Percentiles rank a stretch among this genome's conserved stretches.
phyloP scores from a whole-genome alignment of 169 alveolate species.

The Cryptosporidium muris region DNA sequence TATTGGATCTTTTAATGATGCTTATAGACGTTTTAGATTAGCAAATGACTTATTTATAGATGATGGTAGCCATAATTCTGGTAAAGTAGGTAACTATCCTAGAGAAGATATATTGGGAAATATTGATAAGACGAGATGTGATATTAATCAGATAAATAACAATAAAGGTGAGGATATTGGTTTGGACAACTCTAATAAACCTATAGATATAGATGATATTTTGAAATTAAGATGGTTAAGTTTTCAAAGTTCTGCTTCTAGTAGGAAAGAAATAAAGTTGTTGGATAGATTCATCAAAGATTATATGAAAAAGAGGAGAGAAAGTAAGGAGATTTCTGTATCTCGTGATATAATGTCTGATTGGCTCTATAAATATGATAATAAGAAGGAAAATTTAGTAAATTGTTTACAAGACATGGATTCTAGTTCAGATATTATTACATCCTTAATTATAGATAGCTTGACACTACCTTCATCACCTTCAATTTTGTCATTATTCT shows the following conservation, averaged over 20 bases:
- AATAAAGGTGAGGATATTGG: too few species aligned
- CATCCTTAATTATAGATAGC: neutral
- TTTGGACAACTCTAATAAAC: too few species aligned
- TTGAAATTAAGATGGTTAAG: constrained; percentile 31
- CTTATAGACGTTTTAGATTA: constrained; percentile 30
- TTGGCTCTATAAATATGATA: constrained; percentile 26
- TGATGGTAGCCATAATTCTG: neutral
- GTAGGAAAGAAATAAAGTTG: constrained; percentile 44
- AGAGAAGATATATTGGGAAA: too few species aligned
- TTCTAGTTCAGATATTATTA: neutral
- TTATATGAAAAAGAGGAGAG: constrained; percentile 25
- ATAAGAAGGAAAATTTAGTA: neutral
- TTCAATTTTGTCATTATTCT: constrained; percentile 19
- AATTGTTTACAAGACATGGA: neutral
- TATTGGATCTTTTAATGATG: constrained; percentile 47
- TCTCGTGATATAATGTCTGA: constrained; percentile 54
- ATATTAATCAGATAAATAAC: too few species aligned
- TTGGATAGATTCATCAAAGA: constrained; percentile 43
- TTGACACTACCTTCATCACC: constrained; percentile 3
- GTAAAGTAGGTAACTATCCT: neutral
- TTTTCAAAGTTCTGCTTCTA: constrained; percentile 56
- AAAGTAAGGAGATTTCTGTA: constrained; percentile 20
- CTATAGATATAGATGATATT: neutral
- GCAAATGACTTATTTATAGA: constrained; percentile 40
- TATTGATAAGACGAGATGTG: too few species aligned